Evolutionary conservation across 768 basidiomycete species (phyloP), one percentile per base, ranked within the genome.

Genomic region (Coprinellus micaceus): DNA sequence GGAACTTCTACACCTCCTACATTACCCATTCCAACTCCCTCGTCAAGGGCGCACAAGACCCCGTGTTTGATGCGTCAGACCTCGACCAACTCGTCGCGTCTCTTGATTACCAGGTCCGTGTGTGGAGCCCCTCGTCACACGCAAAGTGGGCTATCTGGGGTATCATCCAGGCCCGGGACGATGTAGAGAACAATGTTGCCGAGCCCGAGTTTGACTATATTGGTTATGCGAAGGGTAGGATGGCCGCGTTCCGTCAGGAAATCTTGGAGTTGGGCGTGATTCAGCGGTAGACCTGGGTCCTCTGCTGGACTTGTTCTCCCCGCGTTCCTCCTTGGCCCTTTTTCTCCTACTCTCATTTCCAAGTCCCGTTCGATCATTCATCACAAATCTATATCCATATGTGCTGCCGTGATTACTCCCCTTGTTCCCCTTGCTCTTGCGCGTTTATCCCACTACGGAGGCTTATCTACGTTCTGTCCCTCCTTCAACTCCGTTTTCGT

Each of bases 91-190:
- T 80, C 56, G 71, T 90, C 21, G 70, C 73, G 19, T 77, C 74
- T 49, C 71, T 98, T 37, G 94, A 96, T 59, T 72, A 77, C 29
- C 89, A 95, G 67, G 91, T 98, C 36, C 78, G 74, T 44, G 76
- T 84, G 10, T 99, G 97, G 97, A 88, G 89, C 63, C 89, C 95
- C 11, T 87, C 91, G 3, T 89, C 89, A 21, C 92, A 94, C 63
- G 94, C 82, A 12, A 86, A 89, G 81, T 98, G 96, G 94, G 85
- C 90, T 6, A 74, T 98, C 43, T 99, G 97, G 97, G 94, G 91
- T 7, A 78, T 98, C 60, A 84, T 98, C 4, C 94, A 96, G 70
- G 93, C 91, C 5, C 82, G 82, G 60, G 90, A 92, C 61, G 82
- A 86, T 61, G 60, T 92, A 6, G 81, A 86, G 62, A 78, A 71